Percentiles rank a stretch among this genome's conserved stretches.
These are phyloP conservation scores for Alternaria viburni DNA, from an alignment of 2,329 filamentous ascomycete genomes.

Conservation along the genomic window DNA sequence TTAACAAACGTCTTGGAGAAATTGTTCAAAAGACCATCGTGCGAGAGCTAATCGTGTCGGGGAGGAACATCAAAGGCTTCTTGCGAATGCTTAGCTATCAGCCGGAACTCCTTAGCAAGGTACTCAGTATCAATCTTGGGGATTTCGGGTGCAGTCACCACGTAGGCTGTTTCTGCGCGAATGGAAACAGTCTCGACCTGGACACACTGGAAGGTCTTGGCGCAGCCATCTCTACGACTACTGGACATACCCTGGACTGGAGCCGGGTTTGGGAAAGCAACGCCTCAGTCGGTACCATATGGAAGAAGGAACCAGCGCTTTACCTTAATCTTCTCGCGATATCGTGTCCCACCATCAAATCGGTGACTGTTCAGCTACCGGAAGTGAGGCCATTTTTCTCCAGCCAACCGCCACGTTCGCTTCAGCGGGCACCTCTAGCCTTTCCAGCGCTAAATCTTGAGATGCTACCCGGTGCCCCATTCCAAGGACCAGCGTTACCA, in stretches of 20 bases:
- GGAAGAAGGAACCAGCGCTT: constrained; percentile 7
- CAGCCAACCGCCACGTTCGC: background rate
- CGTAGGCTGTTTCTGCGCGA: background rate
- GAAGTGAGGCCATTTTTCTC: background rate
- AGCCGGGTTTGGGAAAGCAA: background rate
- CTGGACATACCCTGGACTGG: background rate
- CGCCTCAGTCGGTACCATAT: background rate
- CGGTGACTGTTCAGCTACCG: constrained; percentile 17
- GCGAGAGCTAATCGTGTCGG: constrained; percentile 13
- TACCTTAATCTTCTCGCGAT: constrained; percentile 18
- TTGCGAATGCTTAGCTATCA: constrained; percentile 12
- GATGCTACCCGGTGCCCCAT: constrained; percentile 6
- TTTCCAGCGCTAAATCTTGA: constrained; percentile 3
- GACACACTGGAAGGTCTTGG: background rate
- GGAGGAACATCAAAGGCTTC: constrained; percentile 14
- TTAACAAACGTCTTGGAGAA: constrained; percentile 12
- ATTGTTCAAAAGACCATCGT: constrained; percentile 23
- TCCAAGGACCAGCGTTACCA: constrained; percentile 8
- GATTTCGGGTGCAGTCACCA: constrained; percentile 12
- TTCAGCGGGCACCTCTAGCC: background rate
- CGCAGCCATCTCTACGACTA: constrained; percentile 1
- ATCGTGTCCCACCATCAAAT: constrained; percentile 19
- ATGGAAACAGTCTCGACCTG: background rate
- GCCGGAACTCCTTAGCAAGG: constrained; percentile 12
- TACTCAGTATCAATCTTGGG: constrained; percentile 19